Base-by-base conservation (phyloP, 163 green algal species). In the Trebouxia gelatinosa region DNA sequence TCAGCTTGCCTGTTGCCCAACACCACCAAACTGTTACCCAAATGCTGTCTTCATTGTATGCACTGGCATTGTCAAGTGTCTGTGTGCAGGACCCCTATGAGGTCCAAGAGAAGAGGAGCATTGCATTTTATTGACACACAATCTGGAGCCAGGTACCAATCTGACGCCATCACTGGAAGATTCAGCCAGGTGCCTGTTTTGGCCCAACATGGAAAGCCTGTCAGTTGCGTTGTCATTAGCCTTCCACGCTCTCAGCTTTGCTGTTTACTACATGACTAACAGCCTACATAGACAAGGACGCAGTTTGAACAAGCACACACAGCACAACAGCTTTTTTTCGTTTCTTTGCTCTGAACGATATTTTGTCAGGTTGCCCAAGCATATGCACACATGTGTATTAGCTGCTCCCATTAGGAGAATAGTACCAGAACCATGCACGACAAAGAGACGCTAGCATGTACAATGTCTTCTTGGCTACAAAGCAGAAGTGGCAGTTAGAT, bases 11-110 rank as follows among this genome's bases (percentile, higher is more conserved):
- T 59, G 26, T 29, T 34, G 68, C 68, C 31, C 31, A 62, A 3
- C 40, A 59, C 62, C 40, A 62, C 31, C 17, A 61, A 62, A 32
- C 26, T 19, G 3, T 23, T 66, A 32, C 1, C 26, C 19, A 32
- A 2, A 32, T 32, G 9, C 3, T 2, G 1, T 28, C 26, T 11
- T 28, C 26, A 29, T 17, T 66, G 28, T 26, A 66, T 28, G 11
- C 28, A 66, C 3, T 2, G 28, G 26, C 48, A 3, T 3, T 39
- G 57, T 9, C 57, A 66, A 29, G 26, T 31, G 21, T 66, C 43
- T 54, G 43, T 54, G 9, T 66, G 68, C 40, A 76, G 68, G 68
- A 76, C 40, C 40, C 68, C 2, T 61, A 76, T n/a, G 68, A 76
- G 68, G 68, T 76, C 13, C 61, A 76, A 29, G 68, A 76, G 13